Evolutionary conservation across 2,329 filamentous ascomycete genomes (phyloP).

Genomic region (Falciphora oryzae): DNA sequence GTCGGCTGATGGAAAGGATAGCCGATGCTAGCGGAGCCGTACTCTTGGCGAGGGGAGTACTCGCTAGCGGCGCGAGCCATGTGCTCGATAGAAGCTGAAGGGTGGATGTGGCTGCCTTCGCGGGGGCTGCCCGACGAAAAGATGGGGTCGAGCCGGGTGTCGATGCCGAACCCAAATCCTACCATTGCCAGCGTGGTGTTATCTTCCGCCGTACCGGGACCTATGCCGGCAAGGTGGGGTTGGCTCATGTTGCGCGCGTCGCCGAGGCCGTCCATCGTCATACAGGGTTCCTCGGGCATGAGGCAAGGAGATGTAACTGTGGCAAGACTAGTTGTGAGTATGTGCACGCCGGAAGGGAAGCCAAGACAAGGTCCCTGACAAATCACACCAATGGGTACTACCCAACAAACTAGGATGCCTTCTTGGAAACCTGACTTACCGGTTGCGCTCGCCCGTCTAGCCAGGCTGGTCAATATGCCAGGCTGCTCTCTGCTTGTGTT

Average conservation of each 20-base stretch:
- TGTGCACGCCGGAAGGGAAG: not conserved
- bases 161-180: conserved; percentile 31
- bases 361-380: not conserved
- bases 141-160: conserved; percentile 17
- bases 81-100: not conserved
- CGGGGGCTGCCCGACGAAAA: not conserved
- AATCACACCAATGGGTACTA: not conserved
- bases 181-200: conserved; percentile 22
- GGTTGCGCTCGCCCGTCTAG: not conserved
- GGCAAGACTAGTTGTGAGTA: not conserved
- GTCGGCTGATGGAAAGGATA: not conserved
- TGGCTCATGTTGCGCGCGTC: not conserved
- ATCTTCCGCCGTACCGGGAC: not conserved
- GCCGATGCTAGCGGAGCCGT: not conserved
- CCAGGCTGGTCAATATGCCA: not conserved
- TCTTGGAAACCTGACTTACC: not conserved
- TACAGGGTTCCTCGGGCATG: not conserved
- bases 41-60: not conserved
- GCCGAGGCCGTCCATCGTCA: not conserved
- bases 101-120: not conserved
- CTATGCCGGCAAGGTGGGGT: conserved; percentile 12
- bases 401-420: not conserved
- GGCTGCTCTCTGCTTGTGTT: not conserved
- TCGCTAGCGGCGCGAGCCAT: not conserved
- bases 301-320: not conserved